Base-by-base conservation (phyloP, 352 stramenopile species). In the Pythium rishiriense region DNA sequence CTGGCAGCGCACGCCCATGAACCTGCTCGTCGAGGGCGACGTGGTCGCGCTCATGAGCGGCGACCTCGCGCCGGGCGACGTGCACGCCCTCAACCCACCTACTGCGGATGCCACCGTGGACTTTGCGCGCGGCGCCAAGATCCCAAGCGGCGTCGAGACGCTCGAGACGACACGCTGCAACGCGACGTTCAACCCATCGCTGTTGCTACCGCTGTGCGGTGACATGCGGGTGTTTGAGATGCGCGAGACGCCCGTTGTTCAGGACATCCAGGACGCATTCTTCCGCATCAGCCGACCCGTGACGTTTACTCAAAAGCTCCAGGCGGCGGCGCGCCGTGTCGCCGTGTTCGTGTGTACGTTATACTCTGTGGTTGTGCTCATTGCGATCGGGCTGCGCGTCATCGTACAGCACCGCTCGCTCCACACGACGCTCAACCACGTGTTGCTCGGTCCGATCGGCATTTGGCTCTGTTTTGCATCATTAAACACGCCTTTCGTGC, bases 191-290 rank as follows among this genome's bases (percentile, higher is more conserved):
- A 75, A 93, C 46, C 74, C 85, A 9, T 66, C 82, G 19, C 62
- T 93, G 45, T 45, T 96, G 35, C 64, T 96, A n/a, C 74, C 85
- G 45, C 72, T 96, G 21, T 96, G 87, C 47, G 87, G 87, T 7
- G 85, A 93, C 58, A 96, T 96, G 83, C 81, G 86, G 17, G 74
- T 96, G n/a, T 94, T 92, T 46, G 73, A 84, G 48, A 90, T 96
- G 85, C 68, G 81, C 60, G 85, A 96, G 77, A 96, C 87, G 21
- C 87, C 87, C 0, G 83, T 93, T 31, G 63, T 93, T 21, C 69
- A 82, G 15, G 85, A 96, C 62, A 87, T 96, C 50, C 70, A 91
- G 51, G 75, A 94, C 59, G 82, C 85, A 19, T 77, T 96, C 41
- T 91, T 89, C 66, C 73, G 75, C 4, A 92, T 94, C 57, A 77